A percentile compares a stretch with the other conserved stretches of the same genome.
Evolutionary conservation across 768 basidiomycete species (phyloP).

Genomic region (Lactifluus rugatus): DNA sequence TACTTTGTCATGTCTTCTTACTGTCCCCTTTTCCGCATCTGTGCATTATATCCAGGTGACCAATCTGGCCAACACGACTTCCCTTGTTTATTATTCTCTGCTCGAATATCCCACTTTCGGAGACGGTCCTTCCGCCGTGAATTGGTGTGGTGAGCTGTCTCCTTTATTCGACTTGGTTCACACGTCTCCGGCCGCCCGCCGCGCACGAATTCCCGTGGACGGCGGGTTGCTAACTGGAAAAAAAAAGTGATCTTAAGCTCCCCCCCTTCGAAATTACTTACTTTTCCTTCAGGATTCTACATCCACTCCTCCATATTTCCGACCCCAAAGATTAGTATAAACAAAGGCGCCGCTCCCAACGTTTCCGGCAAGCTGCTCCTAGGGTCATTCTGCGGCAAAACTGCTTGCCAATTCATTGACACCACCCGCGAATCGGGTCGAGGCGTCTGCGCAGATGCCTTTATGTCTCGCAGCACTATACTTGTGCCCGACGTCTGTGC

Average conservation of each 20-base stretch:
- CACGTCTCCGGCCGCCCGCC: background rate
- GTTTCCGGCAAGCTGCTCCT: conserved; percentile 40
- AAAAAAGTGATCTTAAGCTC: conserved; percentile 23
- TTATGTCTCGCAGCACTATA: conserved; percentile 42
- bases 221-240: conserved; percentile 17
- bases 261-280: conserved; percentile 13
- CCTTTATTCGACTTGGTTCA: conserved; percentile 1
- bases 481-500: conserved; percentile 69
- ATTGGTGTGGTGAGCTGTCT: conserved; percentile 81
- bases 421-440: conserved; percentile 39
- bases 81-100: conserved; percentile 71
- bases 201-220: background rate
- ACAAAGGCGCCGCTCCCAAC: background rate
- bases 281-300: conserved; percentile 65
- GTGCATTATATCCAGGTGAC: conserved; percentile 44
- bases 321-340: conserved; percentile 25
- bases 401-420: conserved; percentile 80
- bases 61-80: conserved; percentile 78
- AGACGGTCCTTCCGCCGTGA: conserved; percentile 55
- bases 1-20: background rate
- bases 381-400: conserved; percentile 84
- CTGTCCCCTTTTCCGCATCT: background rate
- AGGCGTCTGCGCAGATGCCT: conserved; percentile 87
- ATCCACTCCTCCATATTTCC: conserved; percentile 59
- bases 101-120: conserved; percentile 65